Evolutionary conservation across 2,329 filamentous ascomycete species (phyloP).

Genomic region (Graphilbum sp.): DNA sequence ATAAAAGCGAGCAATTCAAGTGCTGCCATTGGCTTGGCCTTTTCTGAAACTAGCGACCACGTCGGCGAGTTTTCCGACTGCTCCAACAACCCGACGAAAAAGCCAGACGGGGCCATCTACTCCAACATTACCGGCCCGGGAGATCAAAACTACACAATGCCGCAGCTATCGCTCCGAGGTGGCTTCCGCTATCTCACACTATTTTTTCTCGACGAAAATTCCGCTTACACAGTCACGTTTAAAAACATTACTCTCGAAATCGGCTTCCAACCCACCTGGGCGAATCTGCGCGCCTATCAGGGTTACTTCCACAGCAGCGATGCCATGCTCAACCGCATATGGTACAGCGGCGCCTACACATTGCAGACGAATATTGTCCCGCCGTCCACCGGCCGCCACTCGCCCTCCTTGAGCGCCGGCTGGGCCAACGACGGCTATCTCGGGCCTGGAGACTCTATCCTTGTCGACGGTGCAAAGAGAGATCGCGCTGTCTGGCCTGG

Average conservation of each 20-base stretch:
- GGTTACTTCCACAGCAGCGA: constrained; percentile 36
- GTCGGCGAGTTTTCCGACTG: constrained; percentile 28
- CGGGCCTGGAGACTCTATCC: constrained; percentile 16
- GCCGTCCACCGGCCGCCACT: constrained; percentile 14
- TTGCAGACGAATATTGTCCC: constrained; percentile 21
- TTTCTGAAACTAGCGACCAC: constrained; percentile 30
- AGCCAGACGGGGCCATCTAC: constrained; percentile 30
- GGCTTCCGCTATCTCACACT: constrained; percentile 36
- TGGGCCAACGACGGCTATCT: constrained; percentile 19
- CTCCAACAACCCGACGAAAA: constrained; percentile 27
- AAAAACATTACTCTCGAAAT: constrained; percentile 16
- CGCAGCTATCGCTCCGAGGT: constrained; percentile 26
- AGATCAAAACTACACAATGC: constrained; percentile 22
- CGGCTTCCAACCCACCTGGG: constrained; percentile 23
- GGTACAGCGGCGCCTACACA: constrained; percentile 33
- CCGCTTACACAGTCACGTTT: constrained; percentile 15
- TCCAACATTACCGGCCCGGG: constrained; percentile 17
- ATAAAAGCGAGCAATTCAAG: neutral
- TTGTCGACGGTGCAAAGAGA: constrained; percentile 36
- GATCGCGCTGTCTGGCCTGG: constrained; percentile 39
- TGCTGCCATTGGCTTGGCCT: constrained; percentile 26
- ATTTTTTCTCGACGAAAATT: constrained; percentile 14
- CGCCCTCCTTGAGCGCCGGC: constrained; percentile 22
- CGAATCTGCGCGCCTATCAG: constrained; percentile 31
- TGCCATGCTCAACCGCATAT: constrained; percentile 34